Base-by-base conservation (phyloP, 1,139 yeast genomes). In the Protomyces inundatus region DNA sequence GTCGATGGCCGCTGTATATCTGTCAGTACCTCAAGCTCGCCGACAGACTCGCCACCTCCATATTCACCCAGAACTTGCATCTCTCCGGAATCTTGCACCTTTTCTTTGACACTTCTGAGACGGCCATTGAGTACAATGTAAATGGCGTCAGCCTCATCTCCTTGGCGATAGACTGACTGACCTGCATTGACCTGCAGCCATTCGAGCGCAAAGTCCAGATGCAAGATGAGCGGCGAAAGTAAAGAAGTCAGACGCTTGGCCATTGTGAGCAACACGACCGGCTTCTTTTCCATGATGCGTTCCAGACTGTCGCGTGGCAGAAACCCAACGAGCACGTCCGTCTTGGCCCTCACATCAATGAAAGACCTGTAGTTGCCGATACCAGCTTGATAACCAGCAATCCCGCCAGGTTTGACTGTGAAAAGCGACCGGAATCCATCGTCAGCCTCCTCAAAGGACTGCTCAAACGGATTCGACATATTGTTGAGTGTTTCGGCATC, bases 111-210 rank as follows among this genome's bases (percentile, higher is more conserved):
- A 3, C 90, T 88, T 56, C 98, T 80, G 69, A 93, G 80, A 65
- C 98, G 81, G 4, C 98, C 98, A 75, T 91, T 91, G 54, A 93
- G 76, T 0, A 93, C 96, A 55, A 91, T 85, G 72, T 90, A 95
- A 60, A 93, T 89, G 16, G 97, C 96, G 73, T 90, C 93, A 0
- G 98, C 96, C 42, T 83, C 82, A 63, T 90, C 95, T 0, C 91
- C 95, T 73, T 93, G 95, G 2, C 56, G 52, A 70, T 88, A 89
- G 35, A 93, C 75, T 0, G 86, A 82, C 64, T 86, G 86, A 0
- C 98, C 97, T 0, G 97, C 95, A 14, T 85, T 85, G 3, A 89
- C 80, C 67, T 90, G 96, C 57, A 93, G 84, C 98, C 98, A 93
- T 73, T 93, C 98, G 61, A 93, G 77, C 0, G 98, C 97, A 75